A percentile compares a stretch with the other conserved stretches of the same genome.
phyloP scores from a whole-genome alignment of 768 basidiomycete species.

The Leccinum ochraceum region DNA sequence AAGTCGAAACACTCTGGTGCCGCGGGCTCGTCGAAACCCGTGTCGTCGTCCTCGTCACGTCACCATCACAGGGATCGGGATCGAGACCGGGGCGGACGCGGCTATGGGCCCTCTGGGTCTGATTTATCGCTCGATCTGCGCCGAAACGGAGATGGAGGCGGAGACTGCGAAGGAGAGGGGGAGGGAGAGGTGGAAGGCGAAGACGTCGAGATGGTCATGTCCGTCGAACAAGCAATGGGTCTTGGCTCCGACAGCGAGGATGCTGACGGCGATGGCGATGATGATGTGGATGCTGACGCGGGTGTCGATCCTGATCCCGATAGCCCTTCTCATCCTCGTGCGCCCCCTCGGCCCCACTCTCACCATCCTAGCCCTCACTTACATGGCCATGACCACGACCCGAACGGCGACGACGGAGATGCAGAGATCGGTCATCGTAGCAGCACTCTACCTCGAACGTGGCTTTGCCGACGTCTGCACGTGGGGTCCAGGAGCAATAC shows the following conservation, averaged over 20 bases:
- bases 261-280: constrained; percentile 9
- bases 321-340: too few species aligned
- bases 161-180: not conserved
- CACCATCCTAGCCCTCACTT: not conserved
- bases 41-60: constrained; percentile 17
- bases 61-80: constrained; percentile 3
- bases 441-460: constrained; percentile 41
- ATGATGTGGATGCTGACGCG: not conserved
- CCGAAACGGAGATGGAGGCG: constrained; percentile 14
- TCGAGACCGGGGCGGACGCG: constrained; percentile 6
- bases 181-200: constrained; percentile 20
- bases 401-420: constrained; percentile 2
- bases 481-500: constrained; percentile 42
- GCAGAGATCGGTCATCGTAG: constrained; percentile 38
- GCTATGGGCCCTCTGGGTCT: constrained; percentile 15
- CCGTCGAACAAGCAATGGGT: constrained; percentile 48
- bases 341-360: not conserved
- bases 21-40: constrained; percentile 16
- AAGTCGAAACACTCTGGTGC: constrained; percentile 19
- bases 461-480: constrained; percentile 38
- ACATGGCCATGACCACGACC: constrained; percentile 2
- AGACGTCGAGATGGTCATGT: constrained; percentile 37
- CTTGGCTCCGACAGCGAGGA: constrained; percentile 41
- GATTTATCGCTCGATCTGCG: constrained; percentile 11
- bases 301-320: too few species aligned